These are phyloP conservation scores for Claviceps cyperi DNA, from an alignment of 2,329 filamentous ascomycete genomes.

Conservation along the genomic window DNA sequence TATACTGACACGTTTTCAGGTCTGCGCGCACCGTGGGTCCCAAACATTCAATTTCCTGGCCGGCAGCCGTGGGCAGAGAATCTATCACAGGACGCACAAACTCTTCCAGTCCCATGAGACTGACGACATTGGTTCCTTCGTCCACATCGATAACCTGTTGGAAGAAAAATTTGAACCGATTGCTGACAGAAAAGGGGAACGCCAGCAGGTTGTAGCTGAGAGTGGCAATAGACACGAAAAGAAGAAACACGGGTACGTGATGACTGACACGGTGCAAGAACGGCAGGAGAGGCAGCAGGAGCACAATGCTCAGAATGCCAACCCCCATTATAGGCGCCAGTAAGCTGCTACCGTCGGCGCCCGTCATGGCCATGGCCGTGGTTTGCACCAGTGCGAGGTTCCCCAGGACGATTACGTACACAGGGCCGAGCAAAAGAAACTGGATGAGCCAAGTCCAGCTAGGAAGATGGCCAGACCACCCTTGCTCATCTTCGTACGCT, in stretches of 20 bases:
- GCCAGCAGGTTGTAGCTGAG: conserved; percentile 73
- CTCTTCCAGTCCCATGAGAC: conserved; percentile 50
- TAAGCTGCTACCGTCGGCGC: conserved; percentile 63
- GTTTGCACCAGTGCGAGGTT: conserved; percentile 63
- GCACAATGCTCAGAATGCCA: conserved; percentile 50
- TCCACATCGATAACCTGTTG: conserved; percentile 68
- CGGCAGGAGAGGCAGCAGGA: conserved; percentile 64
- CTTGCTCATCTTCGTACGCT: conserved; percentile 59
- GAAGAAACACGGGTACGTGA: conserved; percentile 64
- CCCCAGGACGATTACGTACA: conserved; percentile 61
- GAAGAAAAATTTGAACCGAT: conserved; percentile 78
- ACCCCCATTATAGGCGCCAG: conserved; percentile 59
- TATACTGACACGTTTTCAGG: conserved; percentile 55
- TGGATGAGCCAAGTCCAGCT: conserved; percentile 82
- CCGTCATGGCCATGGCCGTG: conserved; percentile 63
- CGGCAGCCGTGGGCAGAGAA: conserved; percentile 55
- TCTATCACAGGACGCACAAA: conserved; percentile 54
- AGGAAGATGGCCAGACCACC: conserved; percentile 68
- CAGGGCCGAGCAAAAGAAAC: conserved; percentile 64
- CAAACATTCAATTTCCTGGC: conserved; percentile 42
- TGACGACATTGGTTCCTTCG: conserved; percentile 53
- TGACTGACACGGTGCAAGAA: conserved; percentile 79
- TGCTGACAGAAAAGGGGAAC: conserved; percentile 73
- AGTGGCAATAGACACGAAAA: conserved; percentile 59
- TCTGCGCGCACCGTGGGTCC: conserved; percentile 20